A percentile compares a stretch with the other conserved stretches of the same genome.
Conservation (phyloP, 805 yeast species). For the Ogataea nakhonphanomensis region DNA sequence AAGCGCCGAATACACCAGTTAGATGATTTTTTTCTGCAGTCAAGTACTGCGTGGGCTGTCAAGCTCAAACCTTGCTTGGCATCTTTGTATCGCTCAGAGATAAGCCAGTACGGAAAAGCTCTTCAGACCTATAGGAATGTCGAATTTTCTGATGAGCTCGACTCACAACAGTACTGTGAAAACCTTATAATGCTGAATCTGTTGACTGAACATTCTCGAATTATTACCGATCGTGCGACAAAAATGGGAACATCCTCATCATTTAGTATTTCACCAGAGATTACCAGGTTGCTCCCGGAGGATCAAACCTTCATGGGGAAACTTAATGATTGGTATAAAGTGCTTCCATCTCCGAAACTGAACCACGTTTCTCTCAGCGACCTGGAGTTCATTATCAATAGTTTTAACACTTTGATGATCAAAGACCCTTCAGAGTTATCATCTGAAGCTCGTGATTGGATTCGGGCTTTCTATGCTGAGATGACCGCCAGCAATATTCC, state of each 20-base stretch:
- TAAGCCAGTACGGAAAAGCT: neutral
- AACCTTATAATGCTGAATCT: constrained; percentile 1
- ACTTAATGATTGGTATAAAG: constrained; percentile 1
- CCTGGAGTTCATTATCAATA: neutral
- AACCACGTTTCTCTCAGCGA: neutral
- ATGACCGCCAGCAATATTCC: constrained; percentile 1
- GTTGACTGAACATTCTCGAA: constrained; percentile 6
- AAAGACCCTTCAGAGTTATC: neutral
- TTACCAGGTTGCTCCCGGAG: too few species aligned
- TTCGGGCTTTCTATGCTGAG: constrained; percentile 10
- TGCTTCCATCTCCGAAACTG: constrained; percentile 1
- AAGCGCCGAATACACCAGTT: neutral
- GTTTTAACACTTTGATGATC: neutral
- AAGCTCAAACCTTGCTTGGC: neutral
- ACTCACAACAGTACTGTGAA: neutral
- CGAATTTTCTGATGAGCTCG: neutral
- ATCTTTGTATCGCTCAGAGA: constrained; percentile 1
- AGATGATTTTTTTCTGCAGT: constrained; percentile 2
- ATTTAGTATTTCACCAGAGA: too few species aligned
- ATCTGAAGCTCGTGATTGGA: constrained; percentile 4
- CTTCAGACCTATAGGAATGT: neutral
- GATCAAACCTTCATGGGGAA: too few species aligned
- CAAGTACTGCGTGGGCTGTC: neutral
- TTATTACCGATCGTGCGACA: neutral
- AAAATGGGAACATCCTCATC: neutral